Conservation (phyloP, 495 filamentous ascomycete species). For the Neurospora tetrasperma region DNA sequence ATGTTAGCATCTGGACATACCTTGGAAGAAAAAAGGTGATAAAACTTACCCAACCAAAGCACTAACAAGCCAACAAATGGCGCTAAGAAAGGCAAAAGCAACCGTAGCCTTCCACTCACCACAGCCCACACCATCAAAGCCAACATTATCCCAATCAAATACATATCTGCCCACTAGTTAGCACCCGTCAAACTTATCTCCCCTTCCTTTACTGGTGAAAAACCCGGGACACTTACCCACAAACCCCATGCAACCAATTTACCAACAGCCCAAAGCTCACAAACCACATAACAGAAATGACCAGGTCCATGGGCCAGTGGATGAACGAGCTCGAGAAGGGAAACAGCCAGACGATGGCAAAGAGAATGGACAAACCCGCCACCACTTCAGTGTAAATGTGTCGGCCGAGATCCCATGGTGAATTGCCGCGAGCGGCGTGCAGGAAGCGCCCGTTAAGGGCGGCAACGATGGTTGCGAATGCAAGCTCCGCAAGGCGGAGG, state of each 20-base stretch:
- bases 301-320: conserved; percentile 43
- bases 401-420: conserved; percentile 30
- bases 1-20: neutral
- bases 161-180: conserved; percentile 46
- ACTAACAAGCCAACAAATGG: conserved; percentile 54
- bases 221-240: conserved; percentile 46
- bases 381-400: conserved; percentile 41
- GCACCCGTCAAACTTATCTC: neutral
- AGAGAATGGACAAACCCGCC: conserved; percentile 35
- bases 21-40: neutral
- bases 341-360: conserved; percentile 39
- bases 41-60: conserved; percentile 34
- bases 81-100: conserved; percentile 59
- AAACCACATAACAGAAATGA: conserved; percentile 54
- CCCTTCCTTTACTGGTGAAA: neutral
- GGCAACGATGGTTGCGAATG: conserved; percentile 37
- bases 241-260: conserved; percentile 38
- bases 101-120: conserved; percentile 54
- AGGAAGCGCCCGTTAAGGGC: conserved; percentile 38
- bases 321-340: conserved; percentile 35
- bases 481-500: conserved; percentile 38
- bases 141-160: conserved; percentile 87
- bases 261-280: conserved; percentile 54
- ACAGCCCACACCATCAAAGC: conserved; percentile 65
- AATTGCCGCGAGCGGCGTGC: conserved; percentile 17